Base-by-base conservation (phyloP, 148 eudicot genomes). In the Silene conica region DNA sequence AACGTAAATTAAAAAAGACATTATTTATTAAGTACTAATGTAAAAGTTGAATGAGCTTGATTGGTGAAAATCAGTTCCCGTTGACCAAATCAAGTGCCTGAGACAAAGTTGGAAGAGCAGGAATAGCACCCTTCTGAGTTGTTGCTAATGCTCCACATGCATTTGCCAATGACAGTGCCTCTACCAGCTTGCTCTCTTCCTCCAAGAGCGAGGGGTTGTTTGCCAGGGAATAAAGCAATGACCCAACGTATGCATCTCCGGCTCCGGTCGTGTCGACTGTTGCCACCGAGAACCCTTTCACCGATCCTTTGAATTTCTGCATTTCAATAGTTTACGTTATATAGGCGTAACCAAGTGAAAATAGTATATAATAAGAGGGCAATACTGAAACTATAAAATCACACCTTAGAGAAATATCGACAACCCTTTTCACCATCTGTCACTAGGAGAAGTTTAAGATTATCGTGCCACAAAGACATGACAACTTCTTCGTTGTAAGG, bases 201-300 rank as follows among this genome's bases (percentile, higher is more conserved):
- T 76, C 31, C 56, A 84, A 78, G 5, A 84, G 74, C 8, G 82
- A 70, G 38, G 66, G 62, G 43, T 87, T 83, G 3, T 80, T 75
- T 1, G 84, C 83, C 89, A 28, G 31, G 31, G 31, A 28, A 28
- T 28, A 28, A 28, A 28, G 31, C 31, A 28, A 28, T 3, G 31
- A 28, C 2, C 31, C 31, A 28, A 28, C 31, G 3, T 28, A 28
- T 3, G 31, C 31, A 28, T 28, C 31, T n/a, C 91, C 91, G 4
- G 91, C 91, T 31, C 91, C 91, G 0, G 91, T 88, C 20, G 91
- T 81, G 66, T 87, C 90, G 18, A 87, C 62, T 10, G 90, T 58
- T 16, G 83, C 74, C 9, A 83, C 90, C 0, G 73, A 0, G 61
- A 80, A 84, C 1, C 84, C 87, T 25, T 65, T 70, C 64, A 86